Evolutionary conservation across 345 rosid species (phyloP), one percentile per base, ranked within the genome.

Genomic region (Moricandia moricandioides): DNA sequence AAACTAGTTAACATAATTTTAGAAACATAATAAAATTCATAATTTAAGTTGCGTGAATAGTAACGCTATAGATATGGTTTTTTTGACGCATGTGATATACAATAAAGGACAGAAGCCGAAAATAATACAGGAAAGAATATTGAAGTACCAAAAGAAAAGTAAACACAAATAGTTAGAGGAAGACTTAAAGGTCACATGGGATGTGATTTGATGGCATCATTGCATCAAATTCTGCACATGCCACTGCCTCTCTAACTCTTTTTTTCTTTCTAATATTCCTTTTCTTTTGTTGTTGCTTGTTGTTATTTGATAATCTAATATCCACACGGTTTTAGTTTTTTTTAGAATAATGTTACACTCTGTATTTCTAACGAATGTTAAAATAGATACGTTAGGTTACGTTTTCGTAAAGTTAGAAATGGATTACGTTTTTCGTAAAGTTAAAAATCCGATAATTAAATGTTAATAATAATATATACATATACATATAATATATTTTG

Each of bases 151-250:
- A 33, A 70, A 56, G 80, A 70, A 77, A 77, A 77, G 71, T 64
- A 77, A 57, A 70, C 80, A 70, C 0, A 64, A 70, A 77, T 64
- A 64, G 80, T 70, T 77, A 63, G 31, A 60, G 65, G 60, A 63
- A 56, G 74, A 62, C 34, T 37, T 68, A 69, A 63, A 43, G 65
- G 47, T 70, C 80, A 77, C 80, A 77, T 77, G 80, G 80, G 71
- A 45, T 31, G 52, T 74, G 71, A 77, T 77, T 77, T 77, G 76
- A 33, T 76, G 51, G 75, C 21, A 70, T 63, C 75, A 63, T 76
- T 69, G 65, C 58, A 43, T 70, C 80, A 43, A 62, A 69, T 18
- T 64, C 71, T 56, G 66, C 80, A 77, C 80, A 77, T 77, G 76
- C 80, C 80, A 7, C 66, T 77, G 80, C 80, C 61, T 62, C 70